Evolutionary conservation across 306 rosid genomes (phyloP), one percentile per base, ranked within the genome.

Genomic region (Castanea mollissima): DNA sequence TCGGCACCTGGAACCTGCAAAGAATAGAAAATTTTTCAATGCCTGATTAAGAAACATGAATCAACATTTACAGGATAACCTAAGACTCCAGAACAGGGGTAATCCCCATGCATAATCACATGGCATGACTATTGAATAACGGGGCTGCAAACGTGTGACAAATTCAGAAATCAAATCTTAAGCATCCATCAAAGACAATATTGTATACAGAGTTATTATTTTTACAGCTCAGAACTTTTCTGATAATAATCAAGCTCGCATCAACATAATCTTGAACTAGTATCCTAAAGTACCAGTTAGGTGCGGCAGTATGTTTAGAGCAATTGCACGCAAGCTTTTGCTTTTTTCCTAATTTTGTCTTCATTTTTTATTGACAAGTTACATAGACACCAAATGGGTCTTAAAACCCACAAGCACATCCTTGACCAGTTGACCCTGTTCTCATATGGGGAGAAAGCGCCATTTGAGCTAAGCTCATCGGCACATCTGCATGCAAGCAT

Each of bases 1-100:
- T 92, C 87, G 10, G 99, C 96, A 52, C 99, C 98, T 0, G 99
- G 99, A 72, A 93, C 94, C 99, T 96, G 91, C 60, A 72, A 78
- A 31, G 31, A 20, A 55, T 23, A 46, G 80, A 46, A 81, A 81
- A 80, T 5, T 58, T 78, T 38, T 58, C 32, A 80, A 54, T 35
- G 67, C 55, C 31, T 11, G 68, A 59, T 52, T 15, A 57, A 55
- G 69, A 60, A 69, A 60, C 35, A 18, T 8, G 18, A 79, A 54
- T 56, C 59, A 65, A 75, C 49, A 23, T 57, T 49, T 55, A n/a
- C 27, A 55, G 20, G 2, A 51, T 5, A 73, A 32, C 64, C 21
- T 15, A 77, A 16, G 23, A 65, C 52, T 76, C 15, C 23, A n/a
- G 44, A 5, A 76, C 32, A 32, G 67, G 25, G 4, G 9, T 71